phyloP scores from a whole-genome alignment of 2,329 filamentous ascomycete genomes.

The Dryadomyces quercivorus region DNA sequence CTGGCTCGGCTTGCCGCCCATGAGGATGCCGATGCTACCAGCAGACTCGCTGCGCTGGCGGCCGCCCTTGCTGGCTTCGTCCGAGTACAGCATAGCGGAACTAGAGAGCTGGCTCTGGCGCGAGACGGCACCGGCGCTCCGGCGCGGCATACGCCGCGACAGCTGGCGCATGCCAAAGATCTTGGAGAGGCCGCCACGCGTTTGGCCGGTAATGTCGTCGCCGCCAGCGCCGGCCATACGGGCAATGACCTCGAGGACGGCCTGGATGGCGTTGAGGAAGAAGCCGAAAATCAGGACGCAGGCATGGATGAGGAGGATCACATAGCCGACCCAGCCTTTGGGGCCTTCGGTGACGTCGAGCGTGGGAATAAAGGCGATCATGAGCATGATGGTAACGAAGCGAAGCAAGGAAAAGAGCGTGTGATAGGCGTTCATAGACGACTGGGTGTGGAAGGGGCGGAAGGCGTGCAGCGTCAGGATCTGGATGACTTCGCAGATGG shows the following conservation, averaged over 20 bases:
- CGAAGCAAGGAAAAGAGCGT: conserved; percentile 70
- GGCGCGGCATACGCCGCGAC: conserved; percentile 56
- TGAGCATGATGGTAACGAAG: conserved; percentile 62
- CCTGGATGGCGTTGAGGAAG: conserved; percentile 83
- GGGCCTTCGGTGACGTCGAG: conserved; percentile 65
- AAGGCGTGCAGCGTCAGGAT: conserved; percentile 82
- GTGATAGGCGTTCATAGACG: conserved; percentile 96
- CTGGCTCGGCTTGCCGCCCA: conserved; percentile 27
- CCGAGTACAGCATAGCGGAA: conserved; percentile 63
- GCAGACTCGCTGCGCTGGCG: conserved; percentile 49
- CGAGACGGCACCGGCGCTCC: conserved; percentile 41
- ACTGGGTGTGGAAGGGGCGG: conserved; percentile 77
- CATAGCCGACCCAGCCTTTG: conserved; percentile 92
- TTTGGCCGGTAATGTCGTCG: conserved; percentile 55
- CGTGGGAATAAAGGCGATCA: conserved; percentile 74
- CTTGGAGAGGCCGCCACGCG: conserved; percentile 74
- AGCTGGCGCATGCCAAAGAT: conserved; percentile 88
- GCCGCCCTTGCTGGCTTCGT: conserved; percentile 51
- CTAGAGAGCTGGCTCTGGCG: conserved; percentile 75
- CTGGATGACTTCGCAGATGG: conserved; percentile 86
- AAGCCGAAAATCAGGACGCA: conserved; percentile 82
- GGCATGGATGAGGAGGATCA: conserved; percentile 75
- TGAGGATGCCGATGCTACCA: conserved; percentile 41
- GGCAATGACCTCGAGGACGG: conserved; percentile 76
- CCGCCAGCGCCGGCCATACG: conserved; percentile 73